Evolutionary conservation across 306 rosid species (phyloP).

Genomic region (Phaseolus lunatus): DNA sequence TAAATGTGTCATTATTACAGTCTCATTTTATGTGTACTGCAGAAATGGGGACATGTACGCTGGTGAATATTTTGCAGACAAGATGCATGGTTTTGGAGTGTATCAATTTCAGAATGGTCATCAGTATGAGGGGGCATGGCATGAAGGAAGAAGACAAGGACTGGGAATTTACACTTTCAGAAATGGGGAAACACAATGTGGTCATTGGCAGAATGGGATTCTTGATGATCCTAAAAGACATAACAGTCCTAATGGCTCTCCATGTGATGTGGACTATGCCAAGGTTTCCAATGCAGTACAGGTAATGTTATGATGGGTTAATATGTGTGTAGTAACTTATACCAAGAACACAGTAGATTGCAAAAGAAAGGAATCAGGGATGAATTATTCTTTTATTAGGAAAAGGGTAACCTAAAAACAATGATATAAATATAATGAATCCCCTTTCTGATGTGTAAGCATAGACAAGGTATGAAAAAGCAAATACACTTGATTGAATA

Average conservation of each 20-base stretch:
- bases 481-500: neutral
- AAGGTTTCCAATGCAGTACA: conserved; percentile 73
- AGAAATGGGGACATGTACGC: conserved; percentile 91
- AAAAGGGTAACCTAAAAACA: neutral
- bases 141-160: conserved; percentile 94
- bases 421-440: neutral
- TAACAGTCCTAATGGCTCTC: conserved; percentile 53
- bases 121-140: conserved; percentile 94
- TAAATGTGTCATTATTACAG: neutral
- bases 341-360: conserved; percentile 2
- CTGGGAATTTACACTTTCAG: conserved; percentile 85
- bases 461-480: neutral
- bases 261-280: conserved; percentile 60
- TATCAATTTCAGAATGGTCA: conserved; percentile 90
- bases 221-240: conserved; percentile 61
- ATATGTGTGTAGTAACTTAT: neutral
- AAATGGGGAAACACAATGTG: conserved; percentile 86
- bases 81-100: conserved; percentile 97
- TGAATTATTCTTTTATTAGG: neutral
- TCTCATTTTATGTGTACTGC: conserved; percentile 46
- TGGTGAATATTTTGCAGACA: conserved; percentile 93
- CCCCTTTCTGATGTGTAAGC: neutral
- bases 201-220: conserved; percentile 96
- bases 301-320: conserved; percentile 57
- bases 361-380: conserved; percentile 4